Evolutionary conservation across 495 filamentous ascomycete species (phyloP).

Genomic region (Aspergillus sclerotiicarbonarius): DNA sequence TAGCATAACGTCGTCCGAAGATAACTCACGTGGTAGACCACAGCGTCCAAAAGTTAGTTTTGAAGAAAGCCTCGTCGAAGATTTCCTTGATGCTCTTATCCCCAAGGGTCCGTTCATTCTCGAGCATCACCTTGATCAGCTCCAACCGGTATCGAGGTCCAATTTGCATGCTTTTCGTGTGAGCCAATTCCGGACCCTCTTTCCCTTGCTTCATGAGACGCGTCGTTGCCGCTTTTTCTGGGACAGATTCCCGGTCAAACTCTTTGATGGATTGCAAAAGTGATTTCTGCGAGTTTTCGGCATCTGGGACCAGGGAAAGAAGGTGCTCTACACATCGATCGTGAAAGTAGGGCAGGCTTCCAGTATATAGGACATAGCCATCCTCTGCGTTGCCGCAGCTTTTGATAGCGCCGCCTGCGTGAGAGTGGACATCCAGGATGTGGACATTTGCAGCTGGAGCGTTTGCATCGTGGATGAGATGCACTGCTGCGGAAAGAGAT

Average conservation of each 20-base stretch:
- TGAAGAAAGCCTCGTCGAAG: conserved; percentile 36
- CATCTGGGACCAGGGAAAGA: conserved; percentile 27
- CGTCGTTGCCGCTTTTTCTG: background rate
- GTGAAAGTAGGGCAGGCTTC: conserved; percentile 33
- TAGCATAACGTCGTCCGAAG: background rate
- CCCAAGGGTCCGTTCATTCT: conserved; percentile 24
- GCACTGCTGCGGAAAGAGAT: conserved; percentile 36
- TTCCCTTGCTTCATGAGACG: conserved; percentile 5
- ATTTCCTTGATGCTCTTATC: conserved; percentile 31
- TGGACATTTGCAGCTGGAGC: conserved; percentile 33
- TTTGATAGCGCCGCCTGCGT: conserved; percentile 31
- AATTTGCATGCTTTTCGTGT: conserved; percentile 7
- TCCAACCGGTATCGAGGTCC: conserved; percentile 24
- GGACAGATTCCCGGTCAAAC: conserved; percentile 5
- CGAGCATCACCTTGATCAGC: conserved; percentile 28
- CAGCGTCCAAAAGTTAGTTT: conserved; percentile 38
- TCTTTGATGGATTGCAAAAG: conserved; percentile 15
- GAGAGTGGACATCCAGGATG: conserved; percentile 29
- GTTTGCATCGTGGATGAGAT: conserved; percentile 39
- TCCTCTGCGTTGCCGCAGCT: conserved; percentile 23
- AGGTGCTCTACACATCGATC: conserved; percentile 36
- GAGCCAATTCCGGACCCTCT: background rate
- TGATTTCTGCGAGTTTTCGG: conserved; percentile 5
- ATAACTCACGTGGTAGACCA: conserved; percentile 32
- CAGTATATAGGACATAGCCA: conserved; percentile 31